A percentile compares a stretch with the other conserved stretches of the same genome.
phyloP scores from a whole-genome alignment of 345 rosid genomes.

The Sapria himalayana region DNA sequence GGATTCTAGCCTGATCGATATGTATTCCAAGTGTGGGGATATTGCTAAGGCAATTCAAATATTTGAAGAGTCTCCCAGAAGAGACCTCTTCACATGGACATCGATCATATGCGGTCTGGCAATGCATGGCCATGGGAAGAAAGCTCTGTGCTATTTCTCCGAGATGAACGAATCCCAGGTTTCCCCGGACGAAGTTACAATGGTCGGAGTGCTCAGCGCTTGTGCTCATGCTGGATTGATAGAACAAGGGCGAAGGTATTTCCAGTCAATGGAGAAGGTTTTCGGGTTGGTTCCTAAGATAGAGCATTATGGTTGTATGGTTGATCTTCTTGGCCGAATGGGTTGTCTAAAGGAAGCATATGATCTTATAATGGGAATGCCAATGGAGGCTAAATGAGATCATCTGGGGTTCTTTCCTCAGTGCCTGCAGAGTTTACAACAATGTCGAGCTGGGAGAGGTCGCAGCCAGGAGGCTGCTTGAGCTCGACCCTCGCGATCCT shows the following conservation, averaged over 20 bases:
- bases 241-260: conserved; percentile 27
- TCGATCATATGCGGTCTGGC: conserved; percentile 48
- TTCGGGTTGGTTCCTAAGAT: conserved; percentile 38
- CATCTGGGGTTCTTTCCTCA: conserved; percentile 60
- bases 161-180: conserved; percentile 26
- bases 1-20: conserved; percentile 54
- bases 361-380: conserved; percentile 36
- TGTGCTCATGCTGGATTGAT: conserved; percentile 54
- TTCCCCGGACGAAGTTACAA: conserved; percentile 30
- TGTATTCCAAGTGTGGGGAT: conserved; percentile 59
- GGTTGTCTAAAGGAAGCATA: conserved; percentile 43
- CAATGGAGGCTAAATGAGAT: conserved; percentile 46
- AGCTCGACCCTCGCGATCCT: conserved; percentile 33
- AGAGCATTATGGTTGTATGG: conserved; percentile 64
- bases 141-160: conserved; percentile 27
- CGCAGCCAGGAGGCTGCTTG: conserved; percentile 26
- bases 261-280: conserved; percentile 29
- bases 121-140: conserved; percentile 34
- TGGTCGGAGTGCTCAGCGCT: conserved; percentile 34
- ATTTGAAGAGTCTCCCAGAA: conserved; percentile 25
- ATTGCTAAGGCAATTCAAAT: conserved; percentile 39
- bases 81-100: conserved; percentile 40
- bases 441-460: conserved; percentile 32
- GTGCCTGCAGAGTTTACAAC: conserved; percentile 40
- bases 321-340: conserved; percentile 47